These are phyloP conservation scores for Fusarium haematococcum DNA, from an alignment of 2,329 filamentous ascomycete genomes.

Conservation along the genomic window DNA sequence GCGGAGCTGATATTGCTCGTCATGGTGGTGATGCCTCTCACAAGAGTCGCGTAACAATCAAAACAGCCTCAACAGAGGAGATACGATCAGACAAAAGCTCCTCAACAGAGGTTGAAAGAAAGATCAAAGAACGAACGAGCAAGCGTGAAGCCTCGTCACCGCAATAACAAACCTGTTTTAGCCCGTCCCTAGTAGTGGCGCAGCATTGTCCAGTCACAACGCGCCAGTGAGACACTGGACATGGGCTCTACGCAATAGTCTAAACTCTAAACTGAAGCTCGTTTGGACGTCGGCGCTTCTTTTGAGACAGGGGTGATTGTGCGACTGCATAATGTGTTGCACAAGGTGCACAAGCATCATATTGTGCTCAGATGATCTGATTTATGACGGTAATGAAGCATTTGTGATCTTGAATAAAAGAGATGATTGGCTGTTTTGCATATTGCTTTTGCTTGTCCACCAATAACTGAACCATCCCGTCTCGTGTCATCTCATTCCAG, in stretches of 20 bases:
- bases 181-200: conserved; percentile 24
- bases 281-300: conserved; percentile 5
- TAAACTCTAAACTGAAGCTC: conserved; percentile 33
- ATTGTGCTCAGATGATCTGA: background rate
- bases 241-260: conserved; percentile 23
- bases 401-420: background rate
- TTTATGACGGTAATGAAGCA: background rate
- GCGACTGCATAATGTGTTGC: background rate
- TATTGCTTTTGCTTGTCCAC: background rate
- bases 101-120: background rate
- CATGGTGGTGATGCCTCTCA: background rate
- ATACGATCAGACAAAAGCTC: background rate
- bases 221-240: conserved; percentile 26
- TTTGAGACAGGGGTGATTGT: conserved; percentile 17
- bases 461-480: background rate
- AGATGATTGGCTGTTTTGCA: background rate
- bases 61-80: background rate
- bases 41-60: background rate
- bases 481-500: background rate
- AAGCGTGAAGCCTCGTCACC: background rate
- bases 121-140: background rate
- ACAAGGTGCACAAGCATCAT: background rate
- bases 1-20: conserved; percentile 16
- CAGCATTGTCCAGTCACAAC: conserved; percentile 12
- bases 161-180: conserved; percentile 20